A percentile compares a stretch with the other conserved stretches of the same genome.
Conservation (phyloP, 2,329 filamentous ascomycete genomes). For the Colletotrichum salicis region DNA sequence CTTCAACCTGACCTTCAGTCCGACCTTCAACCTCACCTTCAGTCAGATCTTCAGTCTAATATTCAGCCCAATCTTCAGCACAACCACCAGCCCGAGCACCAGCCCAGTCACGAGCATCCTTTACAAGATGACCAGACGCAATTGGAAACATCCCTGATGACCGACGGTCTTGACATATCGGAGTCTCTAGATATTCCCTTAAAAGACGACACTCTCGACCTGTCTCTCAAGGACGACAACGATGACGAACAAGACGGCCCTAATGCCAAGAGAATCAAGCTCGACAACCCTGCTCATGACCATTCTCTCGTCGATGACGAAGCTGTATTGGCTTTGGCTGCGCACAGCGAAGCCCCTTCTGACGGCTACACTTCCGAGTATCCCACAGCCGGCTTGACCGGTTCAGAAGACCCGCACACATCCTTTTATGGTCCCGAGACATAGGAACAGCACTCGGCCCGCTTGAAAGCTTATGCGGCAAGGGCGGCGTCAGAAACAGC, state of each 20-base stretch:
- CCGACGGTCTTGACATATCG: constrained; percentile 16
- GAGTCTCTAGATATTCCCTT: constrained; percentile 29
- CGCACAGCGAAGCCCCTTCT: constrained; percentile 50
- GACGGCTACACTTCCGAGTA: constrained; percentile 57
- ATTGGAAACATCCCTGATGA: background rate
- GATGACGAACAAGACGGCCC: constrained; percentile 37
- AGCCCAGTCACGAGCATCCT: constrained; percentile 1
- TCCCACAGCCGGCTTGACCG: constrained; percentile 39
- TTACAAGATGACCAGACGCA: constrained; percentile 5
- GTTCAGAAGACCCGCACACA: constrained; percentile 38
- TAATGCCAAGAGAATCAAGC: constrained; percentile 31
- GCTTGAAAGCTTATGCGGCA: background rate
- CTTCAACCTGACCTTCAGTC: background rate
- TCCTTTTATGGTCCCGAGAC: constrained; percentile 53
- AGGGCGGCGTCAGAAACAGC: background rate
- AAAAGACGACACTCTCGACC: constrained; percentile 35
- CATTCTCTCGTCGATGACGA: constrained; percentile 58
- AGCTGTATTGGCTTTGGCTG: constrained; percentile 59
- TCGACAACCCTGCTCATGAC: constrained; percentile 50
- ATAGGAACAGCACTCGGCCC: constrained; percentile 38
- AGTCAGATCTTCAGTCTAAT: background rate
- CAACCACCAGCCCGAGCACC: background rate
- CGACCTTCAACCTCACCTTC: constrained; percentile 1
- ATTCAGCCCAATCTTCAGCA: background rate
- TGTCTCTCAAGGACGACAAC: constrained; percentile 44